Percentiles rank a stretch among this genome's conserved stretches.
Evolutionary conservation across 164 flowering plant species (phyloP).

Genomic region (Sedum album): DNA sequence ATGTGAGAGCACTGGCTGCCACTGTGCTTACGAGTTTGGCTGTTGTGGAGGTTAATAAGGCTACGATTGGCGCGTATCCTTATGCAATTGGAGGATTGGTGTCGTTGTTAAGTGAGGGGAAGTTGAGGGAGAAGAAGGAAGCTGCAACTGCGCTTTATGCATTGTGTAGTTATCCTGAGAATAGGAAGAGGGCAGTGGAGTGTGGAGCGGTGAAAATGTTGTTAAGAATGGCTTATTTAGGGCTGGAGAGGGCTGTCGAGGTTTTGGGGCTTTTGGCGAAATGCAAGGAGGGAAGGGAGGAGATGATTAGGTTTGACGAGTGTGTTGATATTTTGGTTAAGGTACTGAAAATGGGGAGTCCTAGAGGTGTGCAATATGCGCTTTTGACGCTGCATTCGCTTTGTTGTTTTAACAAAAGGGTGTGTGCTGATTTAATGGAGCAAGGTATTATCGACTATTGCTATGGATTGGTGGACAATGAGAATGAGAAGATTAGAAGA

Average conservation of each 20-base stretch:
- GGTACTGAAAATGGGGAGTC: conserved; percentile 46
- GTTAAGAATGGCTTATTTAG: conserved; percentile 38
- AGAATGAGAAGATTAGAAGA: conserved; percentile 70
- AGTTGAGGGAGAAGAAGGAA: conserved; percentile 65
- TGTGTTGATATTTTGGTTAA: conserved; percentile 42
- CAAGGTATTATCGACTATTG: conserved; percentile 62
- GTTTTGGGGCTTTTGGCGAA: conserved; percentile 67
- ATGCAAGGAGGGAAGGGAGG: conserved; percentile 71
- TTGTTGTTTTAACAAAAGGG: conserved; percentile 35
- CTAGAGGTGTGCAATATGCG: conserved; percentile 54
- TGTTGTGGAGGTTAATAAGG: conserved; percentile 90
- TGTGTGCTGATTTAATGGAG: conserved; percentile 35
- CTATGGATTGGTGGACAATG: conserved; percentile 61
- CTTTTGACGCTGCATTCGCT: conserved; percentile 46
- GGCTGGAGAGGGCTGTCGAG: conserved; percentile 77
- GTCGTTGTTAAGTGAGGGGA: conserved; percentile 44
- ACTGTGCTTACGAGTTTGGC: conserved; percentile 83
- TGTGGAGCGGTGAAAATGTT: conserved; percentile 60
- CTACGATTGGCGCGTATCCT: conserved; percentile 81
- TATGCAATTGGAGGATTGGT: conserved; percentile 53
- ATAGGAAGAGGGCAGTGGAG: conserved; percentile 54
- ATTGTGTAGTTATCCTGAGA: conserved; percentile 70
- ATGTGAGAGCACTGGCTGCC: conserved; percentile 72
- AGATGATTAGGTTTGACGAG: conserved; percentile 45
- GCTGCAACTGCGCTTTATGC: conserved; percentile 88